Evolutionary conservation across 1,139 yeast species (phyloP).

Genomic region (Pneumocystis murina): DNA sequence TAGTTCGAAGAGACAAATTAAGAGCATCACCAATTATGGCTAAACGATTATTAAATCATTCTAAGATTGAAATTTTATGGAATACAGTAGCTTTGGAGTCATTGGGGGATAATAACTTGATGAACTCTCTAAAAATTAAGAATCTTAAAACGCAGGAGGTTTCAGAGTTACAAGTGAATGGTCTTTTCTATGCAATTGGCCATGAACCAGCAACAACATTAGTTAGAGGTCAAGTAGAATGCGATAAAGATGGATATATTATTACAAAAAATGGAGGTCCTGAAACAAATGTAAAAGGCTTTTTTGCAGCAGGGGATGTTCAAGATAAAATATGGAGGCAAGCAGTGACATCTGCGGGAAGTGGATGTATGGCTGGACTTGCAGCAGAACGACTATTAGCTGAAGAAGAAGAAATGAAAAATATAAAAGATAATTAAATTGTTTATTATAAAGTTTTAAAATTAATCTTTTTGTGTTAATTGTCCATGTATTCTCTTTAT

Average conservation of each 20-base stretch:
- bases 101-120: constrained; percentile 49
- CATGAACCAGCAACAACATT: constrained; percentile 88
- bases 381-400: constrained; percentile 79
- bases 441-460: background rate
- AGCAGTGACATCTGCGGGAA: constrained; percentile 97
- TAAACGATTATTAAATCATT: constrained; percentile 68
- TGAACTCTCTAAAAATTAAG: constrained; percentile 44
- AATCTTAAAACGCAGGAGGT: constrained; percentile 59
- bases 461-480: constrained; percentile 16
- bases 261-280: constrained; percentile 80
- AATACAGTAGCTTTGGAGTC: constrained; percentile 77
- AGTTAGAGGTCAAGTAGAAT: constrained; percentile 60
- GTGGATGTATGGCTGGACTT: constrained; percentile 98
- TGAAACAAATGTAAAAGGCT: constrained; percentile 74
- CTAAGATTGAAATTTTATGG: constrained; percentile 79
- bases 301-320: constrained; percentile 98
- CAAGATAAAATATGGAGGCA: constrained; percentile 96
- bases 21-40: constrained; percentile 96
- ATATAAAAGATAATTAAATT: background rate
- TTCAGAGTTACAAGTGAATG: constrained; percentile 62
- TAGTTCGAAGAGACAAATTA: constrained; percentile 84
- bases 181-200: constrained; percentile 95
- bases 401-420: constrained; percentile 36
- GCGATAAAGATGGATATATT: constrained; percentile 80
- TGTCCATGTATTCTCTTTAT: constrained; percentile 67